Percentiles rank a stretch among this genome's conserved stretches.
These are phyloP conservation scores for Pichia sp. DNA, from an alignment of 1,139 yeast species.

Conservation along the genomic window DNA sequence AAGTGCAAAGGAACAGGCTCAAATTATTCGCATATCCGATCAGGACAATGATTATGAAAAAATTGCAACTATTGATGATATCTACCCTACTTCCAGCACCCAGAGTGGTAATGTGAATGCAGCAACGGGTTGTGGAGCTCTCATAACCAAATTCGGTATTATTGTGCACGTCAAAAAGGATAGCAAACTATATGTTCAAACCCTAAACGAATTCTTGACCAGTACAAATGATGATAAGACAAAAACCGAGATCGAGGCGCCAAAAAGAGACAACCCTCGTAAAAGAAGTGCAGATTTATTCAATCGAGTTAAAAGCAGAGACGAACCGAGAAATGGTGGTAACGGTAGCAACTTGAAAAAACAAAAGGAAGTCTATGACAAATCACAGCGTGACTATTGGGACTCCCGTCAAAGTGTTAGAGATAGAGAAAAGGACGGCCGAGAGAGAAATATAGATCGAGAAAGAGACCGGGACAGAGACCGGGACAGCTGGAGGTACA, in stretches of 20 bases:
- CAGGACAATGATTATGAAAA: not conserved
- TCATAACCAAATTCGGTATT: slow-evolving; percentile 6
- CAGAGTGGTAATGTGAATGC: not conserved
- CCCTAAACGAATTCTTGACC: not conserved
- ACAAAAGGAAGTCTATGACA: not conserved
- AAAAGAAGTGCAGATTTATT: slow-evolving; percentile 11
- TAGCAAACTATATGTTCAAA: not conserved
- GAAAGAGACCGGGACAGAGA: slow-evolving; percentile 8
- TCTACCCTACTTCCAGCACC: slow-evolving; percentile 1
- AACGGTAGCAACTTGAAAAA: not conserved
- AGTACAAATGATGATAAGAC: not conserved
- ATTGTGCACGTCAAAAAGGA: slow-evolving; percentile 8
- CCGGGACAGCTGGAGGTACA: not conserved
- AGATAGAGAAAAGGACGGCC: not conserved
- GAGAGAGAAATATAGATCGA: slow-evolving; percentile 1
- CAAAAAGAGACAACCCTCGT: not conserved
- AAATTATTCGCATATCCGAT: slow-evolving; percentile 6
- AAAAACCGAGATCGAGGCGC: not conserved
- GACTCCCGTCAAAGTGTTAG: not conserved
- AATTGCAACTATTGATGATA: not conserved
- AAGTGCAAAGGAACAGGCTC: slow-evolving; percentile 6
- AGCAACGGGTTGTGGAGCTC: slow-evolving; percentile 10
- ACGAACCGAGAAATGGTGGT: not conserved
- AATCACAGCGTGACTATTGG: slow-evolving; percentile 1
- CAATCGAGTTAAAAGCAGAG: slow-evolving; percentile 1